Conservation (phyloP, 352 stramenopile species). For the Phytopythium vexans region DNA sequence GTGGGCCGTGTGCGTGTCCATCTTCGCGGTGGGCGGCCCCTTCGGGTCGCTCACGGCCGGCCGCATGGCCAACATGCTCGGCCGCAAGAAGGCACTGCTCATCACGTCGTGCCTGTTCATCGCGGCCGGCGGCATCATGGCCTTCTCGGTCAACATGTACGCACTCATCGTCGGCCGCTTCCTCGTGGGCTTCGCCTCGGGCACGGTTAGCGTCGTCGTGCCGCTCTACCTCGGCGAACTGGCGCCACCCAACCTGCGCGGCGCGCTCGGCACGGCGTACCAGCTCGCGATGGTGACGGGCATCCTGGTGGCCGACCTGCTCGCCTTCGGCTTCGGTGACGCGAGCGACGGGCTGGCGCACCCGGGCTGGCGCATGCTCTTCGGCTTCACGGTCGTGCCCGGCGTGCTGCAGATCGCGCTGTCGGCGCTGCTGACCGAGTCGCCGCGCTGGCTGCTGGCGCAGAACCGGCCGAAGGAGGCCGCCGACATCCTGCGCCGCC, state of each 20-base stretch:
- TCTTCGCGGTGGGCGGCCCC: constrained; percentile 60
- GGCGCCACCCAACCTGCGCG: constrained; percentile 66
- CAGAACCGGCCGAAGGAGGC: constrained; percentile 75
- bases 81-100: constrained; percentile 59
- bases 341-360: constrained; percentile 49
- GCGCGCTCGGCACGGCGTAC: constrained; percentile 68
- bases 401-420: constrained; percentile 63
- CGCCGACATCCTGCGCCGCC: constrained; percentile 55
- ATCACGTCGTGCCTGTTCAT: constrained; percentile 68
- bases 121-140: constrained; percentile 54
- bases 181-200: constrained; percentile 62
- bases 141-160: constrained; percentile 63
- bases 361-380: constrained; percentile 64
- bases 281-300: constrained; percentile 71
- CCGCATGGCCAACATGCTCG: constrained; percentile 46
- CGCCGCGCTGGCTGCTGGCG: constrained; percentile 65
- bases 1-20: constrained; percentile 67
- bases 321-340: constrained; percentile 61
- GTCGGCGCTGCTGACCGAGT: constrained; percentile 60
- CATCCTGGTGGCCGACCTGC: constrained; percentile 45
- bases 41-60: constrained; percentile 63
- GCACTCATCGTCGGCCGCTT: constrained; percentile 68
- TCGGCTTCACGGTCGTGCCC: constrained; percentile 63
- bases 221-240: constrained; percentile 70
- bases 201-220: constrained; percentile 70